Evolutionary conservation across 108 stramenopile species (phyloP), one percentile per base, ranked within the genome.

Genomic region (Hondaea fermentalgiana): DNA sequence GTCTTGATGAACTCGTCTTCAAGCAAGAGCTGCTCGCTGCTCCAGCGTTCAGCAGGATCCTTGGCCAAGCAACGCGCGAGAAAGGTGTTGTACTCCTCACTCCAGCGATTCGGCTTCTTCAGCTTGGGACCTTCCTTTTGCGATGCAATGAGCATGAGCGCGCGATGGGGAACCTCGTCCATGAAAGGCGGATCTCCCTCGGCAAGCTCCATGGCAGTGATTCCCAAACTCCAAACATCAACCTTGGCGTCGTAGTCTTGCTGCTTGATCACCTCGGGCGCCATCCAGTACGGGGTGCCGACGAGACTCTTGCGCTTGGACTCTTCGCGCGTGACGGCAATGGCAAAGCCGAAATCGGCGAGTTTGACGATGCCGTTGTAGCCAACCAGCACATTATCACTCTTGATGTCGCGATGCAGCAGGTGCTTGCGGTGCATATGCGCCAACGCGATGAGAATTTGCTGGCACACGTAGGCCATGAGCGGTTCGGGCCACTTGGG

Each of bases 251-350:
- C 94, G 91, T 94, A 94, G 57, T 92, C 91, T 28, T 91, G 87
- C 21, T 92, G 92, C 91, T 90, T 89, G 45, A 95, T 94, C 23
- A 95, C 89, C 89, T 95, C 95, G 17, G 95, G 95, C 0, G 95
- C 95, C 95, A 95, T 95, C 95, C 95, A 95, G 59, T 93, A 94
- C 23, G 93, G 94, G 72, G 95, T 95, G 17, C 95, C 95, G 42
- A 94, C 94, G 5, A 94, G 93, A 14, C 90, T 90, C 1, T 60
- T 92, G 44, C 94, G 91, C 72, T 93, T 94, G 25, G 47, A 58
- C 55, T 92, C 64, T 59, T 94, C 94, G 72, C 87, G 57, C 16
- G 94, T 94, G 53, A 95, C 64, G 28, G 64, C 91, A 5, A 90
- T 89, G 12, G 90, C 58, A 21, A 87, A 43, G 55, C 90, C 90